Evolutionary conservation across 208 protist species (phyloP).

Genomic region (Trypanosomatidae sp.): DNA sequence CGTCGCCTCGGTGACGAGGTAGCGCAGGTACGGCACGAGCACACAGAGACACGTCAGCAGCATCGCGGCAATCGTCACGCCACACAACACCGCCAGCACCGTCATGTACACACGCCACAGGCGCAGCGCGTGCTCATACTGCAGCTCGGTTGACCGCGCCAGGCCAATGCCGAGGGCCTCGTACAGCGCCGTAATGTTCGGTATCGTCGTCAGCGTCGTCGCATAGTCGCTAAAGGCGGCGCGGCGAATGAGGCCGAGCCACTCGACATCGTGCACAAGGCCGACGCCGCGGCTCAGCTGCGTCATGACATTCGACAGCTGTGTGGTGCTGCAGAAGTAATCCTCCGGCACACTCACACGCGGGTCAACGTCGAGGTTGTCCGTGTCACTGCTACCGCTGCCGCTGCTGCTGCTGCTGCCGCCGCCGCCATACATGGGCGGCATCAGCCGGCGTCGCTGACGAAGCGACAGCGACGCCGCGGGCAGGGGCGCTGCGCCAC

Average conservation of each 20-base stretch:
- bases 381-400: too few species aligned
- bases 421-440: too few species aligned
- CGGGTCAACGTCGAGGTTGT: too few species aligned
- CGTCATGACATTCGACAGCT: too few species aligned
- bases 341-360: too few species aligned
- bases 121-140: conserved; percentile 1
- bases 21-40: neutral
- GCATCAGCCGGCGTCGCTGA: neutral
- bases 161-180: neutral
- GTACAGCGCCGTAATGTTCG: neutral
- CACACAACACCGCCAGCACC: neutral
- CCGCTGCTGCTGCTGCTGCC: too few species aligned
- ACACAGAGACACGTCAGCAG: neutral
- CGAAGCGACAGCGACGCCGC: neutral
- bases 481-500: neutral
- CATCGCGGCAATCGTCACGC: neutral
- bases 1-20: neutral
- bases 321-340: too few species aligned
- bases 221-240: neutral
- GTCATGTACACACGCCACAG: neutral
- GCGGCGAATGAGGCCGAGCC: neutral
- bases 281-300: too few species aligned
- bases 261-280: neutral
- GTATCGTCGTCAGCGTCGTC: neutral
- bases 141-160: neutral